Evolutionary conservation across 2,329 filamentous ascomycete genomes (phyloP).

Genomic region (Chaetoscypha palmicola): DNA sequence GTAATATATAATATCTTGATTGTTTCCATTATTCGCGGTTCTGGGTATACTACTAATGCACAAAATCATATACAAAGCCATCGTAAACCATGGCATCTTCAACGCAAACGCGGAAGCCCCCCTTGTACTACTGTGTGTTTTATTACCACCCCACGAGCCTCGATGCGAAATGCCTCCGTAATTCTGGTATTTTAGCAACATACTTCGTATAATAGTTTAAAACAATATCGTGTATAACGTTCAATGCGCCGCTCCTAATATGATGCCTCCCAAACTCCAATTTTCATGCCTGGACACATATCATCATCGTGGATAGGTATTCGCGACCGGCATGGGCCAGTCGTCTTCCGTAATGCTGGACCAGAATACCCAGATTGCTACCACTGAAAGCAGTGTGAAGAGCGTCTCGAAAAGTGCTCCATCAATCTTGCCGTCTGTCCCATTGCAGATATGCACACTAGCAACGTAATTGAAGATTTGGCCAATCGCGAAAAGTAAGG

Average conservation of each 20-base stretch:
- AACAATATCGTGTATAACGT: slow-evolving; percentile 27
- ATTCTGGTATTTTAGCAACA: slow-evolving; percentile 13
- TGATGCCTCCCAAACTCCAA: slow-evolving; percentile 25
- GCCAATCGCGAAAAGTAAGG: slow-evolving; percentile 78
- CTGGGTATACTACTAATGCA: slow-evolving; percentile 29
- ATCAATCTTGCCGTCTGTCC: slow-evolving; percentile 79
- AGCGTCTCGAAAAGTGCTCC: slow-evolving; percentile 88
- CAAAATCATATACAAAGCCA: slow-evolving; percentile 27
- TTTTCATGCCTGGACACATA: slow-evolving; percentile 13
- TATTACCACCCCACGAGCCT: no score
- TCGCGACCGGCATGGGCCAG: slow-evolving; percentile 61
- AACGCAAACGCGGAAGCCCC: slow-evolving; percentile 7
- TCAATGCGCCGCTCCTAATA: slow-evolving; percentile 20
- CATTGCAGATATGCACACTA: slow-evolving; percentile 83
- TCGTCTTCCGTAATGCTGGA: slow-evolving; percentile 98
- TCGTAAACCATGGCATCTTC: slow-evolving; percentile 9
- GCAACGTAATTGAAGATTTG: slow-evolving; percentile 96
- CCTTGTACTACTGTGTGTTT: neutral
- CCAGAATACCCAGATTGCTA: slow-evolving; percentile 91
- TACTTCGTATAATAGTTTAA: slow-evolving; percentile 17
- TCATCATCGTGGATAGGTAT: slow-evolving; percentile 27
- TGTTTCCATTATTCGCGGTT: slow-evolving; percentile 20
- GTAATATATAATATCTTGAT: no score
- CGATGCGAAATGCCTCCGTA: no score
- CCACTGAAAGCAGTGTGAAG: slow-evolving; percentile 80